Conservation (phyloP, 192 early-diverging fungal species). For the Oehlia diaphana region DNA sequence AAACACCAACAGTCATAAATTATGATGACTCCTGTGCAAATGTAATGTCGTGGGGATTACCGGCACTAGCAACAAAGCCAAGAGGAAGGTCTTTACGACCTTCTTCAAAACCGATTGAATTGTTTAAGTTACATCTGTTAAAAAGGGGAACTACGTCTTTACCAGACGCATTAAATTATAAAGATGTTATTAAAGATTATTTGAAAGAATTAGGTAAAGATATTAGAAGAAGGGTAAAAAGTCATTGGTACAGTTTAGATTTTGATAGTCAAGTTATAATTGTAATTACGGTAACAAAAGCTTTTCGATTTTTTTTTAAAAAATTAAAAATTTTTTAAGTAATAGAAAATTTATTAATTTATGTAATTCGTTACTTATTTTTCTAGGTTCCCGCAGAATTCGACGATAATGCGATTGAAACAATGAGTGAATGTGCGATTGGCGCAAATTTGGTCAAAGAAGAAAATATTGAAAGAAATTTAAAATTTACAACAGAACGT, state of each 20-base stretch:
- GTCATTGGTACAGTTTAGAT: background rate
- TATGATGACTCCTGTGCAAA: conserved; percentile 1
- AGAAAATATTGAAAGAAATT: background rate
- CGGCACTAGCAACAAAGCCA: background rate
- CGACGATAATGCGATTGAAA: background rate
- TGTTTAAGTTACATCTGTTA: conserved; percentile 32
- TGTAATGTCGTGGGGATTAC: background rate
- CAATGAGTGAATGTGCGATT: background rate
- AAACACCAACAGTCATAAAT: background rate
- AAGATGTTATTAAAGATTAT: background rate
- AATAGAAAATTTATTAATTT: background rate
- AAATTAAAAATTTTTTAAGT: background rate
- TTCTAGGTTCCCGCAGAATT: background rate
- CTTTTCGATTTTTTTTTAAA: background rate
- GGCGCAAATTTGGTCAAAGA: background rate
- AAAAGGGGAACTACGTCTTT: conserved; percentile 36
- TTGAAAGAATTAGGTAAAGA: background rate
- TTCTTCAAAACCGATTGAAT: background rate
- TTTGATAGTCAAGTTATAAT: background rate
- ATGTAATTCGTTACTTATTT: background rate
- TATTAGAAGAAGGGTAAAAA: background rate
- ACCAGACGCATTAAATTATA: background rate
- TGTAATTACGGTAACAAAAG: background rate
- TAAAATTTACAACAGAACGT: background rate
- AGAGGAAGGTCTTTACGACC: background rate